Percentiles rank a stretch among this genome's conserved stretches.
Evolutionary conservation across 2,329 filamentous ascomycete genomes (phyloP).

Genomic region (Westerdykella ornata): DNA sequence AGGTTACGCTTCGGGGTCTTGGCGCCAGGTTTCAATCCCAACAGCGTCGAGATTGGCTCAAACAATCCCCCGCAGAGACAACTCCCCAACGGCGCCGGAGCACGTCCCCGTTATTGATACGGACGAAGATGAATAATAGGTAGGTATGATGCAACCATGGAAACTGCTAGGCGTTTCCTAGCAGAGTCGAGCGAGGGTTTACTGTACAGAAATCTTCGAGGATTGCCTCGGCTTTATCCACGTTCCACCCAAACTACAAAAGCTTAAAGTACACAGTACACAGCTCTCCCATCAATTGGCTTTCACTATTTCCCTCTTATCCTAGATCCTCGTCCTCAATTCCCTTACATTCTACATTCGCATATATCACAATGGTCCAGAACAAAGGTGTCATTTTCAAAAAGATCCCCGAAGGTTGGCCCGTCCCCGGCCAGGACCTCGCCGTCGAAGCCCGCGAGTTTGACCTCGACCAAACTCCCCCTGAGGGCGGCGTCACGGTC

Average conservation of each 20-base stretch:
- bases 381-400: slow-evolving; percentile 77
- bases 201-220: too few species aligned
- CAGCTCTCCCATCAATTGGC: too few species aligned
- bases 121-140: neutral
- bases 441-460: slow-evolving; percentile 59
- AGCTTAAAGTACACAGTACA: too few species aligned
- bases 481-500: slow-evolving; percentile 60
- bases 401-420: slow-evolving; percentile 57
- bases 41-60: too few species aligned
- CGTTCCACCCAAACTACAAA: too few species aligned
- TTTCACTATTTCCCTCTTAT: neutral
- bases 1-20: too few species aligned
- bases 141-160: neutral
- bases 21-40: too few species aligned
- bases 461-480: slow-evolving; percentile 55
- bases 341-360: slow-evolving; percentile 2
- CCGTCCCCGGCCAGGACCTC: slow-evolving; percentile 65
- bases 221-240: too few species aligned
- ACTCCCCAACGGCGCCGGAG: too few species aligned
- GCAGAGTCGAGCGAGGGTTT: neutral
- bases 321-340: neutral
- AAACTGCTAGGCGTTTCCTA: neutral
- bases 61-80: too few species aligned
- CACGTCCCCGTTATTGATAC: slow-evolving; percentile 1
- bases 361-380: slow-evolving; percentile 42